Conservation (phyloP, 805 yeast genomes). For the Yarrowia divulgata region DNA sequence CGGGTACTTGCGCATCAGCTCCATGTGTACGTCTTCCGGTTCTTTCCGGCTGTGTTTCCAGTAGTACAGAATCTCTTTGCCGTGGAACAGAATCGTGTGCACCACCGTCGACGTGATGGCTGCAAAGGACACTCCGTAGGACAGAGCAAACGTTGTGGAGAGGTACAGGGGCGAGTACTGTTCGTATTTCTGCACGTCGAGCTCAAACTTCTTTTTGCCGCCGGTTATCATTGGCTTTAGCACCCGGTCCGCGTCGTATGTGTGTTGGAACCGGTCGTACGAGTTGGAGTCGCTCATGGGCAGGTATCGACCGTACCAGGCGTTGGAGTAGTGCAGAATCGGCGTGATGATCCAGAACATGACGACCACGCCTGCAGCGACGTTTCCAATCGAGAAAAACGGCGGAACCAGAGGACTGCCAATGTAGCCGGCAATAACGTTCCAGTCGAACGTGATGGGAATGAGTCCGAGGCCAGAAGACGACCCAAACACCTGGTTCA, state of each 20-base stretch:
- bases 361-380: conserved; percentile 57
- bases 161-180: conserved; percentile 70
- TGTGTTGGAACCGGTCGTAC: conserved; percentile 59
- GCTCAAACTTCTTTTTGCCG: conserved; percentile 46
- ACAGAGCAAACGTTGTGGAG: conserved; percentile 64
- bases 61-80: conserved; percentile 61
- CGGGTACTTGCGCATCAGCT: conserved; percentile 63
- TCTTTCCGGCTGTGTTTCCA: conserved; percentile 54
- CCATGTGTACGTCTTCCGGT: conserved; percentile 60
- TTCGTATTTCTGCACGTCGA: conserved; percentile 59
- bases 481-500: conserved; percentile 71
- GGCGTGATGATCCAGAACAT: conserved; percentile 64
- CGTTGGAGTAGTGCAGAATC: conserved; percentile 60
- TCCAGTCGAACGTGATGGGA: conserved; percentile 76
- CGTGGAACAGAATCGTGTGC: conserved; percentile 65
- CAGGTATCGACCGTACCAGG: conserved; percentile 65
- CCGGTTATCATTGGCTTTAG: conserved; percentile 48
- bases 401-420: conserved; percentile 75
- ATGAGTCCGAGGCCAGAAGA: conserved; percentile 66
- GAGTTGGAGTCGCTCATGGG: conserved; percentile 62
- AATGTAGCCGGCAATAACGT: conserved; percentile 61
- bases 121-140: conserved; percentile 69
- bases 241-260: conserved; percentile 60
- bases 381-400: conserved; percentile 55
- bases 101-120: conserved; percentile 66